phyloP scores from a whole-genome alignment of 331 rosid species.

The Rhamnella rubrinervis region DNA sequence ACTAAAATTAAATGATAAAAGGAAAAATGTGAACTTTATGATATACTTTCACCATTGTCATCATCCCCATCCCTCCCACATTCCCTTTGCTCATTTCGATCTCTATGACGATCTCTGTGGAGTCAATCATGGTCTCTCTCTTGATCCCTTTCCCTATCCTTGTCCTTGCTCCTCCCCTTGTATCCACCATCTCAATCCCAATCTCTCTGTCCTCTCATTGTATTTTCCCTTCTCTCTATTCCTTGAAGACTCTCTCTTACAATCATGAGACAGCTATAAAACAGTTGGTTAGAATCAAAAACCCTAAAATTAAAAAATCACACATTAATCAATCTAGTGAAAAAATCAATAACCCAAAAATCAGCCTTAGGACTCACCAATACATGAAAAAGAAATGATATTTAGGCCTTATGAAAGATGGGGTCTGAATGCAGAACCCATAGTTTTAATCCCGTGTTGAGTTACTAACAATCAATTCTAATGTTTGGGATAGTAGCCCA shows the following conservation, averaged over 20 bases:
- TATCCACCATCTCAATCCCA: slow-evolving; percentile 26
- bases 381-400: too few relatives aligned
- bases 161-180: slow-evolving; percentile 40
- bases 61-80: slow-evolving; percentile 76
- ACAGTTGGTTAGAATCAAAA: neutral
- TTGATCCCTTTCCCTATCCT: slow-evolving; percentile 59
- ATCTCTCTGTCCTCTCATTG: slow-evolving; percentile 43
- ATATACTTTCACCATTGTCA: slow-evolving; percentile 32
- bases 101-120: slow-evolving; percentile 81
- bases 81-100: slow-evolving; percentile 75
- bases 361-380: too few relatives aligned
- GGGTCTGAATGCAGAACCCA: too few relatives aligned
- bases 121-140: slow-evolving; percentile 69
- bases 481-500: too few relatives aligned
- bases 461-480: too few relatives aligned
- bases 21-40: too few relatives aligned
- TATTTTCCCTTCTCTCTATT: slow-evolving; percentile 74
- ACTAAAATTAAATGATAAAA: neutral
- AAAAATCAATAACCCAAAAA: too few relatives aligned
- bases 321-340: too few relatives aligned
- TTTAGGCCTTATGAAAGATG: too few relatives aligned
- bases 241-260: slow-evolving; percentile 78
- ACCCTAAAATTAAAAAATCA: too few relatives aligned
- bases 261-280: slow-evolving; percentile 72
- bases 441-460: too few relatives aligned